phyloP scores from a whole-genome alignment of 1,139 yeast species.

The Suhomyces chickasaworum region DNA sequence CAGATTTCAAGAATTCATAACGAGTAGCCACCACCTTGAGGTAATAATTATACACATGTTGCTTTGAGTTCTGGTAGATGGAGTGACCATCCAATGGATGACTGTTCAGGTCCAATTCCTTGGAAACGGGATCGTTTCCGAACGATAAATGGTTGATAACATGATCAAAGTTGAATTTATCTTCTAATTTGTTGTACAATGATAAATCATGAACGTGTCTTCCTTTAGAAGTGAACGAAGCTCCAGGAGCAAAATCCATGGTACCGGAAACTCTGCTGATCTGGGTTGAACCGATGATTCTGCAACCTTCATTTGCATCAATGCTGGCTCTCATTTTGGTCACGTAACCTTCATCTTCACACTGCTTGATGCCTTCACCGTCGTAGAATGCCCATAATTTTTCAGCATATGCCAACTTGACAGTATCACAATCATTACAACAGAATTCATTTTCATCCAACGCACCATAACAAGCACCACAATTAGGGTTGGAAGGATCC shows the following conservation, averaged over 20 bases:
- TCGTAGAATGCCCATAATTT: constrained; percentile 88
- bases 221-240: constrained; percentile 54
- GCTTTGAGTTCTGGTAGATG: constrained; percentile 48
- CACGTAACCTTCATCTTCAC: constrained; percentile 88
- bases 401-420: constrained; percentile 74
- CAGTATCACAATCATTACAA: constrained; percentile 86
- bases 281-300: constrained; percentile 75
- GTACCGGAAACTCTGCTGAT: constrained; percentile 89
- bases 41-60: constrained; percentile 73
- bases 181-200: constrained; percentile 56
- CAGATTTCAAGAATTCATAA: constrained; percentile 63
- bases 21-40: constrained; percentile 90
- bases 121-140: constrained; percentile 56
- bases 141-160: constrained; percentile 77
- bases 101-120: constrained; percentile 24
- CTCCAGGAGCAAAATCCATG: constrained; percentile 95
- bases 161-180: constrained; percentile 71
- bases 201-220: constrained; percentile 85
- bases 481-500: constrained; percentile 46
- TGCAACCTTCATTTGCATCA: constrained; percentile 73
- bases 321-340: constrained; percentile 56
- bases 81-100: constrained; percentile 72
- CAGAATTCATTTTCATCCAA: constrained; percentile 61
- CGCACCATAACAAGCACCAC: constrained; percentile 94
- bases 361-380: constrained; percentile 83